A percentile compares a stretch with the other conserved stretches of the same genome.
Conservation (phyloP, 306 rosid species). For the Argentina anserina region DNA sequence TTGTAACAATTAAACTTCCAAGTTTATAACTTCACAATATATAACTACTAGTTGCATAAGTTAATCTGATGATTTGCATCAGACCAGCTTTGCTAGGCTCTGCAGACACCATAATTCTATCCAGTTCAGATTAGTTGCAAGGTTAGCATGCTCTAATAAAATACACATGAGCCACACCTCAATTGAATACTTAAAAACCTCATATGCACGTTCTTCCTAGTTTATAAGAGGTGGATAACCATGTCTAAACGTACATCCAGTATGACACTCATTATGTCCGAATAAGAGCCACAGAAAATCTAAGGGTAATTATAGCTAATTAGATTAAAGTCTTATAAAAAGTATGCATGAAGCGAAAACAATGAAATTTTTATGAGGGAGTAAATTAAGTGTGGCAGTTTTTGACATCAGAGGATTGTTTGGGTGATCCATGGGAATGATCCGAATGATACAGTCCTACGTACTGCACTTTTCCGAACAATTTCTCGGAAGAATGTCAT, state of each 20-base stretch:
- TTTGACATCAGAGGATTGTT: neutral
- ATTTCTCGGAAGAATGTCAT: neutral
- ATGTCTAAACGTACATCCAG: neutral
- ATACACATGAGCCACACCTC: neutral
- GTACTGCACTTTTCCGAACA: neutral
- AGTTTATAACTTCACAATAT: neutral
- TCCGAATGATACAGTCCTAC: neutral
- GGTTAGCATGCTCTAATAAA: neutral
- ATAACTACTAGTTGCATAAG: neutral
- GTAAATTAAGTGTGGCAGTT: neutral
- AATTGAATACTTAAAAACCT: neutral
- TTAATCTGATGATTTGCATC: neutral
- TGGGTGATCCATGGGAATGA: neutral
- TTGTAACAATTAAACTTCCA: conserved; percentile 8
- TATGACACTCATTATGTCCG: neutral
- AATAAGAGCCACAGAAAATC: neutral
- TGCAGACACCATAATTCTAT: neutral
- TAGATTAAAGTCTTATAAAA: neutral
- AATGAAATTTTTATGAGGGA: neutral
- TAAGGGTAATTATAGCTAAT: neutral
- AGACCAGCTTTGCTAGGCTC: neutral
- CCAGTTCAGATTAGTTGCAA: neutral
- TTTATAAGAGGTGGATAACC: neutral
- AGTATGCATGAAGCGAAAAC: neutral
- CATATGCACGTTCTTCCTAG: neutral